Evolutionary conservation across 371 early-diverging fungal genomes (phyloP), one percentile per base, ranked within the genome.

Genomic region (Mucor circinelloides): DNA sequence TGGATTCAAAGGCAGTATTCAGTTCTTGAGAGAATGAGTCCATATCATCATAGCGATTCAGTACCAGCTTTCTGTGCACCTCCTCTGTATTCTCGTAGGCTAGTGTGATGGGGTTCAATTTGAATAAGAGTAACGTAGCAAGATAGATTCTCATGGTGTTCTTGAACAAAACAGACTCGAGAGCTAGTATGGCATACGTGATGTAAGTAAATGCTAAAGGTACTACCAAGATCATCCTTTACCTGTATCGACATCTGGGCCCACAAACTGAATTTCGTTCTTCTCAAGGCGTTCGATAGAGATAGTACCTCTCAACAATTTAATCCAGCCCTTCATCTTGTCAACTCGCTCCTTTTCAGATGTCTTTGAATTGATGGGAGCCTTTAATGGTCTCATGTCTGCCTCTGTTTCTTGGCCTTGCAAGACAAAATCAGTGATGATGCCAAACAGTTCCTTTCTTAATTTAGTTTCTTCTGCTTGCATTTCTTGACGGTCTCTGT

Each of bases 301-400:
- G 2, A 52, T 13, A 52, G 52, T 9, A 17, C 27, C 32, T 0
- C 52, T n/a, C n/a, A 60, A 32, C 15, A 71, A 38, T 12, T n/a
- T 21, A 7, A 71, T 40, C 71, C 67, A 66, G 6, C 63, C 67
- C 54, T 63, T 50, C 71, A 71, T 71, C 23, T 63, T 66, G 3
- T 34, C 32, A 2, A 58, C 7, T 28, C 46, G 31, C 2, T 44
- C 59, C 9, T 59, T 7, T 30, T 55, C 38, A 6, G 58, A 31
- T 13, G 63, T 34, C 5, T 38, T 40, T 6, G 28, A 31, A 23
- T 12, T 40, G 2, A 59, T n/a, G 32, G 12, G 19, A 1, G 27
- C 48, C 28, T 40, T 31, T n/a, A 71, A 17, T 42, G 42, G 44
- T 36, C 25, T 66, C 2, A 66, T 25, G 5, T 44, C 30, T 27